phyloP scores from a whole-genome alignment of 2,329 filamentous ascomycete genomes.

The Pseudogymnoascus sp. region DNA sequence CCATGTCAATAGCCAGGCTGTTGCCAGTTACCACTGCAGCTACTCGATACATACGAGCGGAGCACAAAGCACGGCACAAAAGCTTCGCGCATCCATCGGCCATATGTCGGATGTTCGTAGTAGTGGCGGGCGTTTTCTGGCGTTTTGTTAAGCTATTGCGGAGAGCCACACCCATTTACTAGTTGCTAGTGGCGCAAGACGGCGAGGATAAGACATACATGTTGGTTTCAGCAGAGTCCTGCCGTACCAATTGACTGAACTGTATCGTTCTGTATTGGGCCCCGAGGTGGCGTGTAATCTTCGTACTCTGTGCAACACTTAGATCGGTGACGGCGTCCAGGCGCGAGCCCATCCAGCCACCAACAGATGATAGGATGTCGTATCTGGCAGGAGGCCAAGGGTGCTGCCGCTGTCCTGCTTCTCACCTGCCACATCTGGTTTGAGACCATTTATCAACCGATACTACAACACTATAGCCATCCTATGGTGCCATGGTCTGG shows the following conservation, averaged over 20 bases:
- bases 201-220: background rate
- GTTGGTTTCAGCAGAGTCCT: background rate
- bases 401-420: background rate
- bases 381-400: constrained; percentile 1
- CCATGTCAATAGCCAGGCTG: background rate
- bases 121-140: background rate
- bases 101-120: background rate
- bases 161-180: background rate
- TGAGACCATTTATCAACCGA: background rate
- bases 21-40: background rate
- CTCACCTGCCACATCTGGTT: background rate
- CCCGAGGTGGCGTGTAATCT: background rate
- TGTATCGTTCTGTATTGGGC: background rate
- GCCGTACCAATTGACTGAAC: background rate
- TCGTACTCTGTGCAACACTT: background rate
- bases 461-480: constrained; percentile 1
- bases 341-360: background rate
- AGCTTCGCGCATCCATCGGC: background rate
- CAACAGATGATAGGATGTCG: background rate
- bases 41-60: background rate
- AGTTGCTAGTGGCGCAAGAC: background rate
- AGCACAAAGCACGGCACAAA: background rate
- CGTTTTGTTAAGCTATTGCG: background rate
- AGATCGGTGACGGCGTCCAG: background rate
- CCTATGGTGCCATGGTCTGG: background rate